phyloP scores from a whole-genome alignment of 305 asterid genomes.

The Euphrasia arctica region DNA sequence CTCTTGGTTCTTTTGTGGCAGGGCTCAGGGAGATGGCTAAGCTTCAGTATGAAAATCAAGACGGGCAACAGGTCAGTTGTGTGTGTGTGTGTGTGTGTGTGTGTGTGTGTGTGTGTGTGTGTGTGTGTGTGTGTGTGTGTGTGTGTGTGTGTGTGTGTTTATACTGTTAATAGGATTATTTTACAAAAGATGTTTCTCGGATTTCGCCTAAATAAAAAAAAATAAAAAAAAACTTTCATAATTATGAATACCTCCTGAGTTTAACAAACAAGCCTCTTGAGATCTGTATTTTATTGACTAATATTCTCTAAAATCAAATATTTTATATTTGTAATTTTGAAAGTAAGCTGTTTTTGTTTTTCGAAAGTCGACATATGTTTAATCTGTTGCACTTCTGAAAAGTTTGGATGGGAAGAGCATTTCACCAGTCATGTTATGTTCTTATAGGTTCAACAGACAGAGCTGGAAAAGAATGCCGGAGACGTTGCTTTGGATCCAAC shows the following conservation, averaged over 20 bases:
- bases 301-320: not conserved
- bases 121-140: too few species aligned
- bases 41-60: constrained; percentile 49
- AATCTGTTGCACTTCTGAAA: not conserved
- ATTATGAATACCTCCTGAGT: too few species aligned
- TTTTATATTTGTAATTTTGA: not conserved
- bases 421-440: not conserved
- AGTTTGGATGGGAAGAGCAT: not conserved
- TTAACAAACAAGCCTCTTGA: not conserved
- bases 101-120: too few species aligned
- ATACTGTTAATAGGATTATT: not conserved
- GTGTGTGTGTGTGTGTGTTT: constrained; percentile 1
- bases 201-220: not conserved
- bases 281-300: not conserved
- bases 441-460: constrained; percentile 37
- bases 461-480: constrained; percentile 38
- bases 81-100: not conserved
- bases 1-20: constrained; percentile 83
- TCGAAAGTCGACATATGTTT: not conserved
- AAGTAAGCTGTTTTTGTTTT: not conserved
- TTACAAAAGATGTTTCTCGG: not conserved
- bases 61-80: constrained; percentile 40
- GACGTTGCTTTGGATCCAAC: constrained; percentile 44
- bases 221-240: too few species aligned
- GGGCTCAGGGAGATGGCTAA: constrained; percentile 87